Evolutionary conservation across 345 rosid genomes (phyloP), one percentile per base, ranked within the genome.

Genomic region (Abelmoschus esculentus): DNA sequence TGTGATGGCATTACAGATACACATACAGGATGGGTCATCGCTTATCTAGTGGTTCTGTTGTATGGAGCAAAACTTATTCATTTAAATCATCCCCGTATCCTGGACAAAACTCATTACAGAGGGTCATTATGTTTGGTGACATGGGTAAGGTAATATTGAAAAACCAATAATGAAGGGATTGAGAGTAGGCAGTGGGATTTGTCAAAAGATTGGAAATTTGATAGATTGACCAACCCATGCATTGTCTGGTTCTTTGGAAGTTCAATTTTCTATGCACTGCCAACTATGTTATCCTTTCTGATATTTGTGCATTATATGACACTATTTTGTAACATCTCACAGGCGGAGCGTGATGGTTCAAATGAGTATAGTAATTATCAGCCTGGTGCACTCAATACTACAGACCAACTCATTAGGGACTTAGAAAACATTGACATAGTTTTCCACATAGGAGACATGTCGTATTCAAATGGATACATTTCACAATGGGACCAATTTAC

Each of bases 401-500:
- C 96, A 10, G 92, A 87, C 73, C 90, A 87, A 71, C 78, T 90
- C 73, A 80, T 87, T 69, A 83, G 72, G 61, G 96, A 90, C 80
- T 73, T 86, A 71, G 71, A 66, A 67, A 67, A 90, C 79, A 74
- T 83, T 54, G 88, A 90, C 80, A 82, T 87, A 72, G 87, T 90
- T 66, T 86, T 87, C 76, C 96, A 86, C 78, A 87, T 87, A 29
- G 96, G 96, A 70, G 96, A 90, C 58, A 50, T 90, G 55, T 58
- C 84, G 3, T 90, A 90, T 76, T 54, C 96, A 11, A 90, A 90
- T 70, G 96, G 96, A 18, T 90, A 90, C 73, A 19, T 90, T 70
- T 87, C 96, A 2, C 89, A 90, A 76, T 90, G 96, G 96, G 96
- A 90, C 74, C 96, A 90, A 71, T 90, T 90, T 82, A 90, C 96